Evolutionary conservation across 441 rosid genomes (phyloP), one percentile per base, ranked within the genome.

Genomic region (Pelargonium cotyledonis): DNA sequence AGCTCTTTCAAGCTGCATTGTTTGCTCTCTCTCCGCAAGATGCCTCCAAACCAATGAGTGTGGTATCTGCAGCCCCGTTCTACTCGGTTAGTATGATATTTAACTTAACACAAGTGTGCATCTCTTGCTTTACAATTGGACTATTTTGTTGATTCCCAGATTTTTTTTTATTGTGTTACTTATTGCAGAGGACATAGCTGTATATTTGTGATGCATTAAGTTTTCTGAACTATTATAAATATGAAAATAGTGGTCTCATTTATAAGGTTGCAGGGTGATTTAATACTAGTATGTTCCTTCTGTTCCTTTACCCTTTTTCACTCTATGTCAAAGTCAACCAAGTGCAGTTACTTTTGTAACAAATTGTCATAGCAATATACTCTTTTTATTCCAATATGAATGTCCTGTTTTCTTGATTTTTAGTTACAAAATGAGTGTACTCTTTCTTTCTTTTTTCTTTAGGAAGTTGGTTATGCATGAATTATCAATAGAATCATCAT

Each of bases 1-100:
- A 91, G 81, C 85, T 93, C 63, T 91, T 72, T 74, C 91, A 86
- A 69, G 98, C 98, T 73, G 88, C 88, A 12, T 77, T 93, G 11
- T 93, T 88, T 74, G 98, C 98, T 58, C 82, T 88, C 53, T 85
- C 91, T 47, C 83, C 88, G 14, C 83, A 62, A 2, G 85, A 86
- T 63, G 81, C 84, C 7, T 72, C 81, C 0, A 83, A 87, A 65
- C 96, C 97, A 10, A 80, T 86, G 38, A 77, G 78, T 69, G 98
- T 89, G 53, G 89, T 93, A 58, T 82, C 97, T 21, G 95, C 96
- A 0, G 84, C 91, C 5, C 98, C 98, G 1, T 93, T 68, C 64
- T 93, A 91, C 76, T 86, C 91, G 40, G 94, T 88, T 57, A 81
- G 90, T 73, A 69, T 49, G 7, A 65, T 63, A 58, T 46, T 21